A percentile compares a stretch with the other conserved stretches of the same genome.
These are phyloP conservation scores for Arthrinium phaeospermum DNA, from an alignment of 2,329 filamentous ascomycete species.

Conservation along the genomic window DNA sequence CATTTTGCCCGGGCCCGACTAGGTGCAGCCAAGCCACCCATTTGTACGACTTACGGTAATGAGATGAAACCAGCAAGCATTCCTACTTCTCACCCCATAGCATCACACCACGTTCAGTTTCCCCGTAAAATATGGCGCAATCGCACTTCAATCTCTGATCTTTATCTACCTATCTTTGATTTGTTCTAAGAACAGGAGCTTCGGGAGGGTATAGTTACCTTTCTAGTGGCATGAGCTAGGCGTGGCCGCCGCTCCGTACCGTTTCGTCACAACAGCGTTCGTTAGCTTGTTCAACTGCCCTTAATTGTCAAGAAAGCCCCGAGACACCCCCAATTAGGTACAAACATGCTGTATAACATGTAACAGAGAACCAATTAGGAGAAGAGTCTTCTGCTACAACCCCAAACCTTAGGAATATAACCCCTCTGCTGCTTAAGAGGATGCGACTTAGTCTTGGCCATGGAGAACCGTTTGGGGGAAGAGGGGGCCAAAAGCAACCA, in stretches of 20 bases:
- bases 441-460: neutral
- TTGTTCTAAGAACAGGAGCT: neutral
- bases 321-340: neutral
- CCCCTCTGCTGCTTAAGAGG: neutral
- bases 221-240: neutral
- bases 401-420: neutral
- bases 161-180: neutral
- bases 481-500: neutral
- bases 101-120: neutral
- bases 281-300: neutral
- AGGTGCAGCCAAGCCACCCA: neutral
- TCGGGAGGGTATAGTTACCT: neutral
- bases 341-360: neutral
- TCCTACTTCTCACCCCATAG: neutral
- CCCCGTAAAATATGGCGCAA: neutral
- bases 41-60: neutral
- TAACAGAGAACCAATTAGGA: neutral
- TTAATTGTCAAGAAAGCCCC: neutral
- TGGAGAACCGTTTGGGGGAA: neutral
- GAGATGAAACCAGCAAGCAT: neutral
- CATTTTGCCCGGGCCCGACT: neutral
- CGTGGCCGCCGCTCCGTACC: neutral
- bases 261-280: neutral
- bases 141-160: neutral
- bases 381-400: neutral